These are phyloP conservation scores for Pseudocercospora vitis DNA, from an alignment of 2,329 filamentous ascomycete species.

Conservation along the genomic window DNA sequence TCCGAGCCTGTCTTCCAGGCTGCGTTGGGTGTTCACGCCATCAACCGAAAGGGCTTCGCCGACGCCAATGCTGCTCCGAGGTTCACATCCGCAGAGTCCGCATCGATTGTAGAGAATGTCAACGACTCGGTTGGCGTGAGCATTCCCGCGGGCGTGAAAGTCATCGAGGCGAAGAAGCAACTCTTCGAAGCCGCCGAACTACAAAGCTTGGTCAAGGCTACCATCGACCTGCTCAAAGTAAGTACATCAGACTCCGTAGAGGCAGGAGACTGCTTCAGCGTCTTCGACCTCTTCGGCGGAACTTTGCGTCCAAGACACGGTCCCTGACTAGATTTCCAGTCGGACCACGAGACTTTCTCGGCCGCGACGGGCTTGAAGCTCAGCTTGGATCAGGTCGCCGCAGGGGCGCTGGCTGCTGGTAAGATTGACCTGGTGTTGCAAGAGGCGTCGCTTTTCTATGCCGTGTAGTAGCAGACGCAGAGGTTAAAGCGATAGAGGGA, in stretches of 20 bases:
- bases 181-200: slow-evolving; percentile 30
- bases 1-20: slow-evolving; percentile 26
- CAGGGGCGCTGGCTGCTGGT: slow-evolving; percentile 22
- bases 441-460: slow-evolving; percentile 21
- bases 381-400: slow-evolving; percentile 23
- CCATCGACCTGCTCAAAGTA: slow-evolving; percentile 30
- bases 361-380: slow-evolving; percentile 28
- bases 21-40: slow-evolving; percentile 26
- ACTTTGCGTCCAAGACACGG: too few relatives aligned
- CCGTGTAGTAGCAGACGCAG: slow-evolving; percentile 4
- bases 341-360: slow-evolving; percentile 32
- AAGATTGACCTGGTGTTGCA: slow-evolving; percentile 27
- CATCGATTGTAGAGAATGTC: slow-evolving; percentile 28
- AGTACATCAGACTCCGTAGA: too few relatives aligned
- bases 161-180: slow-evolving; percentile 29
- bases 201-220: slow-evolving; percentile 27
- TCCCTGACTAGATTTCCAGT: too few relatives aligned
- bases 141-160: slow-evolving; percentile 24
- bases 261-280: too few relatives aligned
- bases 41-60: slow-evolving; percentile 30
- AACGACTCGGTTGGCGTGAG: slow-evolving; percentile 30
- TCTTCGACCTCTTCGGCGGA: too few relatives aligned
- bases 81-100: slow-evolving; percentile 29
- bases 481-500: background rate
- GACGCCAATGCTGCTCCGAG: slow-evolving; percentile 24